Evolutionary conservation across 2,329 filamentous ascomycete genomes (phyloP), one percentile per base, ranked within the genome.

Genomic region (Waltergamsia citrina): DNA sequence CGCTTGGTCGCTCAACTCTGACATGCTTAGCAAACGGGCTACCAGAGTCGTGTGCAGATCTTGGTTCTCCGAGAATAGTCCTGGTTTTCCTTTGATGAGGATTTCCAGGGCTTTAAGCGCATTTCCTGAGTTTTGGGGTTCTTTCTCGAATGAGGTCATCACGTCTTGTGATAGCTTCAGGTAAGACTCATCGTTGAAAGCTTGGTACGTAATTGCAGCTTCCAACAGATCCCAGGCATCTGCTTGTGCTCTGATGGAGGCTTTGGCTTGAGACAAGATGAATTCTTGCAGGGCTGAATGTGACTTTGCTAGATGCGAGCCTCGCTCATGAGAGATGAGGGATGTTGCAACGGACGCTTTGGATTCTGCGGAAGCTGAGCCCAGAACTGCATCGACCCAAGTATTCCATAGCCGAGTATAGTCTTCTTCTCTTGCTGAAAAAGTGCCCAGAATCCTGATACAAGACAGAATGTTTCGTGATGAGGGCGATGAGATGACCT

Each of bases 401-500:
- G 52, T 44, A 17, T 50, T 54, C 69, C 71, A 76, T 1, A 67
- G 52, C 2, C 43, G 25, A 18, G 31, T 18, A 24, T 26, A 25
- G 14, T n/a, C 31, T 8, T 30, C 25, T 3, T 22, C 25, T 6
- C 25, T 12, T 27, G 21, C 9, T 25, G 55, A 54, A 12, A 63
- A 59, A 20, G 60, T 51, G 2, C 69, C 67, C 26, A 78, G 60
- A 1, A 69, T 54, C 31, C 78, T 69, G 0, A 94, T 60, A 9
- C 78, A 74, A 1, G 78, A 71, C 7, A 87, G 61, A 0, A 94
- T 54, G 33, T 79, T 70, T 3, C 70, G 56, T 0, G 75, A 73
- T 2, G 85, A 88, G 0, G 82, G 74, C 0, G 85, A 87, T 3
- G 69, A 56, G 3, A 88, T 57, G 12, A 92, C 59, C 2, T 62